These are phyloP conservation scores for Cichorium intybus DNA, from an alignment of 140 eudicot genomes.

Conservation along the genomic window DNA sequence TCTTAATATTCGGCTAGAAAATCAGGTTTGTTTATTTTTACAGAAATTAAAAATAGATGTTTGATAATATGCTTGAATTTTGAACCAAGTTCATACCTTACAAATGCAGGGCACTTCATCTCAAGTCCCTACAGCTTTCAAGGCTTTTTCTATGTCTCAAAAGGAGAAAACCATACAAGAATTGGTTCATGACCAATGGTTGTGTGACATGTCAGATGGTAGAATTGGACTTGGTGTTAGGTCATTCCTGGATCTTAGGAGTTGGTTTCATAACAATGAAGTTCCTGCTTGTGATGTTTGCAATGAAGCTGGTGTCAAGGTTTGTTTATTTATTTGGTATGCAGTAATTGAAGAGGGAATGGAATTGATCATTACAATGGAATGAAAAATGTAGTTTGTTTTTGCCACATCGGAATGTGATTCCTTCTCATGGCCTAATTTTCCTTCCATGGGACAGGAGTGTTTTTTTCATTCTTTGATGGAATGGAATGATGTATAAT, in stretches of 20 bases:
- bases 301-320: slow-evolving; percentile 55
- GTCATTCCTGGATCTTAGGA: slow-evolving; percentile 85
- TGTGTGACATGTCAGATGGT: slow-evolving; percentile 52
- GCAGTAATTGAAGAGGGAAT: too few relatives aligned
- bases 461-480: too few relatives aligned
- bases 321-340: slow-evolving; percentile 2
- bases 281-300: slow-evolving; percentile 82
- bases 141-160: slow-evolving; percentile 72
- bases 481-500: too few relatives aligned
- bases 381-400: too few relatives aligned
- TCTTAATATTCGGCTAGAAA: slow-evolving; percentile 59
- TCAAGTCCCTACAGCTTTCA: slow-evolving; percentile 63
- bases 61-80: not conserved
- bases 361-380: too few relatives aligned
- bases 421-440: too few relatives aligned
- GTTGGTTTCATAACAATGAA: slow-evolving; percentile 81
- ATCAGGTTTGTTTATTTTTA: slow-evolving; percentile 47
- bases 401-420: too few relatives aligned
- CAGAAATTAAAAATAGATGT: not conserved
- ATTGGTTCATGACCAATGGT: slow-evolving; percentile 71
- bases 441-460: too few relatives aligned
- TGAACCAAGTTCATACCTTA: not conserved
- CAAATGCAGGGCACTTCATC: slow-evolving; percentile 45
- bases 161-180: slow-evolving; percentile 81
- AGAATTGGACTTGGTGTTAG: slow-evolving; percentile 77